Evolutionary conservation across 83 land plant species (phyloP).

Genomic region (Isoetes engelmannii): DNA sequence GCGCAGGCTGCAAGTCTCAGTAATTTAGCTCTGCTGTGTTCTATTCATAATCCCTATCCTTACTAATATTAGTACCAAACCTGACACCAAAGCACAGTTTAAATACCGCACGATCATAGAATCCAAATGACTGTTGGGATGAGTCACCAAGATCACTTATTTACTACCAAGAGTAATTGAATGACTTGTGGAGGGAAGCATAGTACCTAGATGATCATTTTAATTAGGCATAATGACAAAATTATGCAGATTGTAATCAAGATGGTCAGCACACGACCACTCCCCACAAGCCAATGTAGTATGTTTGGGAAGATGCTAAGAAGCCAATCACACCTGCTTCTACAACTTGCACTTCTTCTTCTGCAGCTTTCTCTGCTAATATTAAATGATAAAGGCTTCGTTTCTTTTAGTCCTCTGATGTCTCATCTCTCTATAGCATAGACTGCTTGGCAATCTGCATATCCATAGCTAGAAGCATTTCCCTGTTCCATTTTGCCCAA

Average conservation of each 20-base stretch:
- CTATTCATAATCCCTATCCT: too few relatives aligned
- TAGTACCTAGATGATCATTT: constrained; percentile 26
- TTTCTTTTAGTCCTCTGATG: too few relatives aligned
- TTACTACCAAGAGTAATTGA: neutral
- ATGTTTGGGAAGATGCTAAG: constrained; percentile 14
- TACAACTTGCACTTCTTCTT: constrained; percentile 28
- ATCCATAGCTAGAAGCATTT: too few relatives aligned
- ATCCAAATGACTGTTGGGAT: neutral
- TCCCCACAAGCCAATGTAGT: constrained; percentile 23
- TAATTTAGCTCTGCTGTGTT: too few relatives aligned
- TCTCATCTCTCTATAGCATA: too few relatives aligned
- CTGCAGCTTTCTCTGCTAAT: too few relatives aligned
- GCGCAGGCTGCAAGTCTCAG: too few relatives aligned
- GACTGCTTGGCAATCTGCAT: too few relatives aligned
- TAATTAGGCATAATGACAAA: constrained; percentile 26
- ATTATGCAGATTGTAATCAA: constrained; percentile 12
- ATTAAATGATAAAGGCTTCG: too few relatives aligned
- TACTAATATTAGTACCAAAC: too few relatives aligned
- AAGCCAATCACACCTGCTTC: constrained; percentile 35
- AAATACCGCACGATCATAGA: neutral
- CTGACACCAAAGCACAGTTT: too few relatives aligned
- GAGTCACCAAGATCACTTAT: neutral
- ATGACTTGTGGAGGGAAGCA: neutral
- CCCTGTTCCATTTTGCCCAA: too few relatives aligned
- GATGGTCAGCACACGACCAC: constrained; percentile 33